Base-by-base conservation (phyloP, 805 yeast genomes). In the Wickerhamomyces chaumierensis region DNA sequence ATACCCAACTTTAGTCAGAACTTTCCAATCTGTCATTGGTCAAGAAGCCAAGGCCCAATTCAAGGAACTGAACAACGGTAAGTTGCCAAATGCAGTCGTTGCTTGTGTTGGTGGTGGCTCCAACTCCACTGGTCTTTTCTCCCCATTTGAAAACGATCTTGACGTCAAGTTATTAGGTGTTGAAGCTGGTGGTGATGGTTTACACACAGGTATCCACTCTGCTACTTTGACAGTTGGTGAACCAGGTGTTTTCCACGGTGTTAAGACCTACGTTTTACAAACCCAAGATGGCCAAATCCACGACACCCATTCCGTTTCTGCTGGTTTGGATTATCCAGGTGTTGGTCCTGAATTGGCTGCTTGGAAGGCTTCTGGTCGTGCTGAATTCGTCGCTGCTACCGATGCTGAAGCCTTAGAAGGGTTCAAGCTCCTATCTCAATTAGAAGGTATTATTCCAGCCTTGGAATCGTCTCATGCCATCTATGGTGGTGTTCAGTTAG, bases 81-180 rank as follows among this genome's bases (percentile, higher is more conserved):
- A 75, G 52, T 69, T 92, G 47, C 98, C 98, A 36, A 84, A 92
- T 54, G 86, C 88, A 16, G 77, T 92, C 33, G 96, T 92, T 45
- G 99, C 99, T 2, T 92, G 99, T 71, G 98, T 92, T 37, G 99
- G 99, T 54, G 99, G 99, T 55, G 99, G 99, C 40, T 86, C 96
- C 16, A 92, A 92, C 71, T 81, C 95, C 37, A 77, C 94, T 25
- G 99, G 99, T 60, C 77, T 90, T 74, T 92, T 92, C 62, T 78
- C 86, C 18, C 96, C 97, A 39, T 92, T 92, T 57, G 94, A 86
- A 57, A 67, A 84, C 15, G 96, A 87, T 57, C 47, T 57, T 14
- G 65, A 73, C 8, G 99, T 92, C 34, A 75, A 74, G 55, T 66
- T 92, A 57, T 64, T 88, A 23, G 99, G 99, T 60, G 86, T 88